Conservation (phyloP, 2,329 filamentous ascomycete species). For the Colletotrichum lindemuthianum region DNA sequence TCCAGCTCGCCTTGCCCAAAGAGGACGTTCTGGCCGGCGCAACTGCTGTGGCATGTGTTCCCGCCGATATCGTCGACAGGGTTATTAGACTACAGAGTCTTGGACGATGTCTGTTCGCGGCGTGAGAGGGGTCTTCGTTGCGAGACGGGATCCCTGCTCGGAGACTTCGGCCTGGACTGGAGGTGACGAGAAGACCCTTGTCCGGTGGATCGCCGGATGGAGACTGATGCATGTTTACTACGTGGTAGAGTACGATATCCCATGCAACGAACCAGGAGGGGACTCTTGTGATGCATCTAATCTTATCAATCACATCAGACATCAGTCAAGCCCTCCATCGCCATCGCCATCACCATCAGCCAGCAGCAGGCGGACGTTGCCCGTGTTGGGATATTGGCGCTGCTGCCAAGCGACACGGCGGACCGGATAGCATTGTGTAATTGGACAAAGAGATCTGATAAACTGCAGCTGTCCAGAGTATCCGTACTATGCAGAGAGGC, state of each 20-base stretch:
- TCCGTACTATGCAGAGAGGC: background rate
- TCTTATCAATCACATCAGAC: slow-evolving; percentile 36
- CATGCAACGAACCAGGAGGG: background rate
- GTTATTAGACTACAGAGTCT: background rate
- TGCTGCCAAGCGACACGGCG: slow-evolving; percentile 24
- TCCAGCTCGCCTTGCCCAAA: slow-evolving; percentile 23
- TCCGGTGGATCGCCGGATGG: background rate
- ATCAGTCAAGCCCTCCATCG: too few relatives aligned
- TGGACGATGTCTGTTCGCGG: slow-evolving; percentile 28
- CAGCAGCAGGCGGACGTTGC: slow-evolving; percentile 11
- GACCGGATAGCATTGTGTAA: background rate
- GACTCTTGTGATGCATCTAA: slow-evolving; percentile 31
- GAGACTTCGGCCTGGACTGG: slow-evolving; percentile 17
- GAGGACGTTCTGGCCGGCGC: slow-evolving; percentile 14
- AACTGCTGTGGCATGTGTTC: background rate
- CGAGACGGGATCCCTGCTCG: slow-evolving; percentile 4
- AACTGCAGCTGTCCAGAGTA: background rate
- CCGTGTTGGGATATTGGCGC: slow-evolving; percentile 13
- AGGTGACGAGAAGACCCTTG: background rate
- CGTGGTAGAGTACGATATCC: slow-evolving; percentile 10
- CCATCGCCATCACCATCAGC: background rate
- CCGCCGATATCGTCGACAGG: slow-evolving; percentile 24
- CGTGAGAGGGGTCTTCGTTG: slow-evolving; percentile 20
- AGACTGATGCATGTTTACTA: slow-evolving; percentile 8
- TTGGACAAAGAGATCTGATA: slow-evolving; percentile 30